Evolutionary conservation across 2,329 filamentous ascomycete genomes (phyloP), one percentile per base, ranked within the genome.

Genomic region (Pseudodiploospora longispora): DNA sequence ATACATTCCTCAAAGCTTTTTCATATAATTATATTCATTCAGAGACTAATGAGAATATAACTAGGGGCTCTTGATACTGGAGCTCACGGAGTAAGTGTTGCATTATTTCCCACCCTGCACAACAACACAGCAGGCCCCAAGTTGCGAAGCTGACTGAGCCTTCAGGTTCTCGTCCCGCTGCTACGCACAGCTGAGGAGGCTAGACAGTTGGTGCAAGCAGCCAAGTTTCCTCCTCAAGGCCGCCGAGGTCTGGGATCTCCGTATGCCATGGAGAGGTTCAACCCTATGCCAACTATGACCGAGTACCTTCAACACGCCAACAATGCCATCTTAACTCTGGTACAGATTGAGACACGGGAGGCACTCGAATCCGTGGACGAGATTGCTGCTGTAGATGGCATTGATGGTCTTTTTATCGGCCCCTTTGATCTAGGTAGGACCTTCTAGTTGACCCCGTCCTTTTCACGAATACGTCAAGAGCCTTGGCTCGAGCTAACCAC

Each of bases 321-420:
- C 48, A 64, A 73, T 42, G 52, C 60, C 30, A 67, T 84, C 27
- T 57, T 84, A 46, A 82, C 76, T 10, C 80, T 83, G 64, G 77
- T 83, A 8, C 81, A 84, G 59, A 83, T 85, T 42, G 81, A 85
- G 63, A 83, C 81, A 1, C 66, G 68, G 48, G 79, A 82, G 57
- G 80, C 80, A 1, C 64, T 84, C 10, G 72, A 78, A 1, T 62
- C 64, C 9, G 72, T 83, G 1, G 78, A 83, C 31, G 75, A 74
- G 39, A 84, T 85, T 58, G 78, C 78, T 36, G 68, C 72, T 19
- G 66, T 81, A 27, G 63, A 76, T 4, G 77, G 77, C 4, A 67
- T 84, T 27, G 81, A 85, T 48, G 72, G 80, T 4, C 62, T 84
- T 27, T 83, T 83, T 56, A 70, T 84, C 38, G 81, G 81, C 0